Base-by-base conservation (phyloP, 2,329 filamentous ascomycete species). In the Colletotrichum sojae region DNA sequence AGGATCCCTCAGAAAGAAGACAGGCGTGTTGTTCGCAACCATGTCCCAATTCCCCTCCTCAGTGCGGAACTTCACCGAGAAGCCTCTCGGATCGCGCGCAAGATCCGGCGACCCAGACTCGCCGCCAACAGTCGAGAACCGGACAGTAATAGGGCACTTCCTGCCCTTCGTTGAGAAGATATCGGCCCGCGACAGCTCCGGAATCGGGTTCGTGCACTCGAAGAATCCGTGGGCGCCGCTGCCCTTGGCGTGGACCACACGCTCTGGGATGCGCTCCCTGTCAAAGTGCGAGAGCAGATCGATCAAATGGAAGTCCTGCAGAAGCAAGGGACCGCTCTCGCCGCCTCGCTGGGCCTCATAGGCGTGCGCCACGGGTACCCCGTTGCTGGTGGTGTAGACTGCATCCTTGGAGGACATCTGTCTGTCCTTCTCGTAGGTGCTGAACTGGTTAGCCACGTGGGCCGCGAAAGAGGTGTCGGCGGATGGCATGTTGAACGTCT, bases 51-150 rank as follows among this genome's bases (percentile, higher is more conserved):
- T 67, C 2, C 75, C 75, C 0, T 77, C 75, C 31, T 76, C 73
- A 0, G 75, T 77, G 27, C 75, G 75, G 15, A 77, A 72, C 61
- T 77, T 77, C 5, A 73, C 73, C 0, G 16, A 90, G 89, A 75
- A 92, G 0, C 90, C 90, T 64, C 91, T 89, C 0, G 91, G 88
- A 79, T 92, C 91, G 18, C 91, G 86, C 2, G 87, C 89, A 0
- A 88, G 89, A 71, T 93, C 91, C 5, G 87, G 85, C 64, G 88
- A 91, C 6, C 90, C 91, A 6, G 88, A 83, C 52, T 86, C 89
- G 2, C 90, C 89, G 16, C 89, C 88, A 6, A 93, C 91, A 2
- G 89, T 92, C 0, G 90, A 92, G 75, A 92, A 90, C 10, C 90
- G 87, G 16, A 88, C 67, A 2, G 67, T 46, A 10, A 72, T 61